Evolutionary conservation across 305 asterid species (phyloP), one percentile per base, ranked within the genome.

Genomic region (Petunia hybrid): DNA sequence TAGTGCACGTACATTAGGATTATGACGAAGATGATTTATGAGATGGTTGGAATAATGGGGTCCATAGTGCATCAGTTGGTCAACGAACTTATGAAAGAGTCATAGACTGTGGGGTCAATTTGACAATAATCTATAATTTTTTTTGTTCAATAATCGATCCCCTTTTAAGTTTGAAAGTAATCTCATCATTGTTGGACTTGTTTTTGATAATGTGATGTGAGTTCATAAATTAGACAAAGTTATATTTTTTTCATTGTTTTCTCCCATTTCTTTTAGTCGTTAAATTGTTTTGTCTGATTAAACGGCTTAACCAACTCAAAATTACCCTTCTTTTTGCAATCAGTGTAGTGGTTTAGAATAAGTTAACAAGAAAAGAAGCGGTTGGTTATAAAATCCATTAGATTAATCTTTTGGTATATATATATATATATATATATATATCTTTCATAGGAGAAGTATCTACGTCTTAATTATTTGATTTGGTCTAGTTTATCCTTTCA

Each of bases 11-110:
- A 68, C 76, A 68, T 62, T 61, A 67, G 74, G 78, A 39, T 16
- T 62, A 70, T 57, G 82, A 55, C 48, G 76, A 65, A 75, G 62
- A 66, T 64, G 71, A 60, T 81, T 48, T 79, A 78, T 22, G 31
- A 22, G 31, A 22, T 22, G 0, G 31, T 22, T 22, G 31, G 31
- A 22, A 74, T 35, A 14, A 1, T 46, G 12, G 86, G 83, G 83
- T 51, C 81, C 86, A 57, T 4, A 45, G 6, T 51, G 81, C 38
- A 41, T 65, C 68, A n/a, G 86, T 59, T 83, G 84, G 86, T 83
- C 83, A 83, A 83, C 86, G 81, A 75, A 65, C 56, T 45, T 75
- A 80, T 74, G 82, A 66, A 41, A 75, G 51, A 22, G 16, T 69
- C 76, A 16, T 8, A 45, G 16, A 6, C 16, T 62, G 81, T 43